Percentiles rank a stretch among this genome's conserved stretches.
These are phyloP conservation scores for Neurospora cerealis DNA, from an alignment of 495 filamentous ascomycete species.

Conservation along the genomic window DNA sequence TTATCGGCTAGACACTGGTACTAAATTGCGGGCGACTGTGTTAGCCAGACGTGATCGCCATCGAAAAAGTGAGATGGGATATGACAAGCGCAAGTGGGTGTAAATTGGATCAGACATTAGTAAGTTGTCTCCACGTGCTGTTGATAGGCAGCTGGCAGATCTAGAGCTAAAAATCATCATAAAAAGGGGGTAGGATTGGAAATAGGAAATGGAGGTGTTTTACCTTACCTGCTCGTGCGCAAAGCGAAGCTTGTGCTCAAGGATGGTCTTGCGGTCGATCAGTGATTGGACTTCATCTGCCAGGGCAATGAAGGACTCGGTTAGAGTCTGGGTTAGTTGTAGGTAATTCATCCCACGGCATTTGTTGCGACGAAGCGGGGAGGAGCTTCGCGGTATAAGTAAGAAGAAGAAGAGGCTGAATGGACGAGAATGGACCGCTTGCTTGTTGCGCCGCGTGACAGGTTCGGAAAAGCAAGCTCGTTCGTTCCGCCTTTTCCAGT, in stretches of 20 bases:
- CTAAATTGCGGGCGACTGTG: slow-evolving; percentile 15
- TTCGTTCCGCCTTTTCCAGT: not conserved
- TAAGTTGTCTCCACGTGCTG: slow-evolving; percentile 42
- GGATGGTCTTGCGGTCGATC: slow-evolving; percentile 42
- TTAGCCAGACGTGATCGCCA: slow-evolving; percentile 9
- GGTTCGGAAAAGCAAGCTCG: not conserved
- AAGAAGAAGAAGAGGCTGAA: not conserved
- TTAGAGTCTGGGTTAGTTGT: slow-evolving; percentile 38
- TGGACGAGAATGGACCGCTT: slow-evolving; percentile 5
- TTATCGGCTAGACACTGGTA: slow-evolving; percentile 48
- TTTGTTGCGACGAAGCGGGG: slow-evolving; percentile 5
- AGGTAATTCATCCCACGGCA: slow-evolving; percentile 29
- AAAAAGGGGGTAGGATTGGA: slow-evolving; percentile 5
- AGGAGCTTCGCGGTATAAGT: not conserved
- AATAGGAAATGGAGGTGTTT: slow-evolving; percentile 6
- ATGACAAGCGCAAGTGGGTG: slow-evolving; percentile 4
- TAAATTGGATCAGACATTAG: slow-evolving; percentile 19
- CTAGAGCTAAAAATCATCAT: slow-evolving; percentile 67
- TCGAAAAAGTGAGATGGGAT: slow-evolving; percentile 3
- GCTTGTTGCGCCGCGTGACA: slow-evolving; percentile 3
- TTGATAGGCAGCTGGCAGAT: slow-evolving; percentile 49
- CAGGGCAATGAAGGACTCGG: slow-evolving; percentile 54
- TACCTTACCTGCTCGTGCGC: slow-evolving; percentile 46
- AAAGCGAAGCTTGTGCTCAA: slow-evolving; percentile 48
- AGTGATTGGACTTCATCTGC: slow-evolving; percentile 48